Evolutionary conservation across 2,329 filamentous ascomycete genomes (phyloP).

Genomic region (Penicillium sp.): DNA sequence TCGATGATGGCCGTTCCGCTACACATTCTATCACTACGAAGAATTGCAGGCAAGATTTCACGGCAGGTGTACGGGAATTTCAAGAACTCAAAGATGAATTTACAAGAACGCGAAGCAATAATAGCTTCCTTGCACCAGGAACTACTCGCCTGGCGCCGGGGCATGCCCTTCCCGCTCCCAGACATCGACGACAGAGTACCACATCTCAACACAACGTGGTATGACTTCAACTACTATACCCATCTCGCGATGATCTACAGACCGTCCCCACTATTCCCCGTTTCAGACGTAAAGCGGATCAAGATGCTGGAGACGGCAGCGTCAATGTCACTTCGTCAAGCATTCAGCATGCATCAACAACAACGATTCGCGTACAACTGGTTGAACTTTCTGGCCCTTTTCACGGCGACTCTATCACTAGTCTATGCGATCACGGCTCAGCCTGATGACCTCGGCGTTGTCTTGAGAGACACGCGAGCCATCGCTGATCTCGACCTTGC

Average conservation of each 20-base stretch:
- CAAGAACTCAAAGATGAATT: background rate
- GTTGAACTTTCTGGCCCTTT: background rate
- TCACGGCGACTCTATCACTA: background rate
- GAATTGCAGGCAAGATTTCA: slow-evolving; percentile 43
- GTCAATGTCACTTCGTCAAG: background rate
- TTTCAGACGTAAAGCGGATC: background rate
- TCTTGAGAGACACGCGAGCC: background rate
- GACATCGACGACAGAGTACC: slow-evolving; percentile 40
- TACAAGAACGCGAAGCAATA: background rate
- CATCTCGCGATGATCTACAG: slow-evolving; percentile 47
- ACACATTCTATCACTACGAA: slow-evolving; percentile 43
- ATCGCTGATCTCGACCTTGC: background rate
- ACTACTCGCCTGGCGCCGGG: slow-evolving; percentile 45
- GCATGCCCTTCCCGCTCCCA: slow-evolving; percentile 46
- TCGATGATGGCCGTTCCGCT: slow-evolving; percentile 41
- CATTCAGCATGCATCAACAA: background rate
- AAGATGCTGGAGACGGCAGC: background rate
- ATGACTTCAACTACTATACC: slow-evolving; percentile 49
- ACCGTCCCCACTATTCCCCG: slow-evolving; percentile 37
- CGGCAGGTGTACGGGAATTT: slow-evolving; percentile 25
- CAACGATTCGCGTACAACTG: background rate
- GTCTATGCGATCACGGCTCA: background rate
- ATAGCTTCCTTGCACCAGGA: slow-evolving; percentile 29
- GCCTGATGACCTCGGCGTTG: background rate
- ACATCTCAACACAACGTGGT: slow-evolving; percentile 46